Evolutionary conservation across 495 filamentous ascomycete species (phyloP).

Genomic region (Penicillium angulare): DNA sequence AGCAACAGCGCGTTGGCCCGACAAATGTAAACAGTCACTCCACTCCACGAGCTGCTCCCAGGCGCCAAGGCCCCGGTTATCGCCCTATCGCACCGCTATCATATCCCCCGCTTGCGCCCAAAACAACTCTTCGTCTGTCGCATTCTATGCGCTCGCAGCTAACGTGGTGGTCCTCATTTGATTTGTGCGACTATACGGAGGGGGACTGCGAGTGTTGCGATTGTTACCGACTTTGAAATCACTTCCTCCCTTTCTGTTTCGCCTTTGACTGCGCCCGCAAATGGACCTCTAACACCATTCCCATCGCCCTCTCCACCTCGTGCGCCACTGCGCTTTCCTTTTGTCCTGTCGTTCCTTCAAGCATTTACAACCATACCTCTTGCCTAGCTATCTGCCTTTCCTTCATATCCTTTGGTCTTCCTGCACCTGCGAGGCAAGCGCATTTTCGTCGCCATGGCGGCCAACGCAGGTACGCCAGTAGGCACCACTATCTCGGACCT

Average conservation of each 20-base stretch:
- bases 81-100: slow-evolving; percentile 29
- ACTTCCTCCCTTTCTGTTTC: background rate
- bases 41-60: slow-evolving; percentile 6
- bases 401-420: background rate
- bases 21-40: slow-evolving; percentile 27
- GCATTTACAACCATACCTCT: too few relatives aligned
- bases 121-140: slow-evolving; percentile 19
- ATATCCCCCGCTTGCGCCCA: slow-evolving; percentile 22
- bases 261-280: slow-evolving; percentile 5
- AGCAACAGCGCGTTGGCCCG: slow-evolving; percentile 26
- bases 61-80: slow-evolving; percentile 28
- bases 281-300: slow-evolving; percentile 13
- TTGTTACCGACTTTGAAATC: slow-evolving; percentile 8
- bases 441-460: slow-evolving; percentile 36
- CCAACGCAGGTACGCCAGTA: slow-evolving; percentile 20
- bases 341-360: slow-evolving; percentile 9
- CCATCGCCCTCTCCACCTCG: slow-evolving; percentile 5
- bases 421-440: slow-evolving; percentile 8
- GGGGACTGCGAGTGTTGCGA: slow-evolving; percentile 17
- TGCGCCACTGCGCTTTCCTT: slow-evolving; percentile 6
- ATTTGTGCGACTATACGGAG: slow-evolving; percentile 21
- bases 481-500: slow-evolving; percentile 45
- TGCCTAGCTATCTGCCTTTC: background rate
- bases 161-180: slow-evolving; percentile 1
- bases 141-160: slow-evolving; percentile 7